Base-by-base conservation (phyloP, 352 stramenopile species). In the Phytophthora macrochlamydospora region DNA sequence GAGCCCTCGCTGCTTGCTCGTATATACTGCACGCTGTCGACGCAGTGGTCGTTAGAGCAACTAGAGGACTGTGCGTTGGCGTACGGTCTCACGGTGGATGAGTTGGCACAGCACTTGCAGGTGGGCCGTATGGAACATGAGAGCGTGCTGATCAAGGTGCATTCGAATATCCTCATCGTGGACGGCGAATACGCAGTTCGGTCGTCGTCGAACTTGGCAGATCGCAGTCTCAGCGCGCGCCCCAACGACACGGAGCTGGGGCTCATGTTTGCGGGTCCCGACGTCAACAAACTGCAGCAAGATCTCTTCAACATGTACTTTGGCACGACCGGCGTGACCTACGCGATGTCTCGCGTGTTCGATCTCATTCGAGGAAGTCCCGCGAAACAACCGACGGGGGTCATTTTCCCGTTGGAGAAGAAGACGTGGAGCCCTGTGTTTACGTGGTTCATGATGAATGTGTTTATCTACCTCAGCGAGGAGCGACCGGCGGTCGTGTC, bases 361-460 rank as follows among this genome's bases (percentile, higher is more conserved):
- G 46, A 75, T 8, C 32, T 62, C 42, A 56, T 71, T 11, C 38
- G 49, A n/a, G 50, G 55, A 3, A 56, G 37, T 7, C 24, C 48
- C 13, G 58, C 49, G 6, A 59, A 63, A 28, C 55, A 64, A 14
- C 50, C 56, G 3, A 58, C 29, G 0, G 76, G 84, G 48, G 81
- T 79, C 53, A 84, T 93, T 45, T 72, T 87, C 31, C 78, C 64
- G 18, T 42, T 93, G 33, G 52, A 76, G 32, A 90, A 89, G 71
- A 73, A 76, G 33, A 38, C 51, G 2, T 93, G 81, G 83, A 92
- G 71, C 56, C 79, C 83, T 7, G 65, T 93, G 33, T 62, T 89
- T 46, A 92, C 85, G 58, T 91, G 83, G 83, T 92, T 92, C 56
- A 66, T 92, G 44, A 92, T 93, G 85, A 89, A 85, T 45, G 18